A percentile compares a stretch with the other conserved stretches of the same genome.
Conservation (phyloP, 2,329 filamentous ascomycete genomes). For the Sporothrix sp. region DNA sequence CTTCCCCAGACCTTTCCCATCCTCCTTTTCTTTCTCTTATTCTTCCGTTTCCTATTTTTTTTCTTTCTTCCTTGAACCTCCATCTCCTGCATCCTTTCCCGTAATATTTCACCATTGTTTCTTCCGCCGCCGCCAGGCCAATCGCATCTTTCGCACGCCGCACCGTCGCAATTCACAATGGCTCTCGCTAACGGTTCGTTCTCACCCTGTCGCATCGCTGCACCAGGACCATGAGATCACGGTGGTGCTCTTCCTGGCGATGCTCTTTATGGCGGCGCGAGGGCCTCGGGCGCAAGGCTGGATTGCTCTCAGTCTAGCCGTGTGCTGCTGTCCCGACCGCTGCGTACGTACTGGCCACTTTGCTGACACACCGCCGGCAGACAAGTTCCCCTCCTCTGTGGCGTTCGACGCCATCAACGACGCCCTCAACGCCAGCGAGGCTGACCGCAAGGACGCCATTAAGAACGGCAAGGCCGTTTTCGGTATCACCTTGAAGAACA, state of each 20-base stretch:
- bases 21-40: background rate
- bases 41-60: background rate
- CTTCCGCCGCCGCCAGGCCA: background rate
- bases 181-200: conserved; percentile 10
- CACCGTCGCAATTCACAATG: conserved; percentile 9
- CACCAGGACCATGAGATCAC: too few relatives aligned
- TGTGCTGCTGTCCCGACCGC: too few relatives aligned
- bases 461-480: conserved; percentile 83
- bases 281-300: too few relatives aligned
- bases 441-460: conserved; percentile 72
- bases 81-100: background rate
- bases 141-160: background rate
- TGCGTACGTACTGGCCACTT: too few relatives aligned
- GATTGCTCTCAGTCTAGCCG: too few relatives aligned
- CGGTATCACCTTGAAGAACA: conserved; percentile 87
- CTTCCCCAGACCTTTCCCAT: conserved; percentile 8
- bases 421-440: conserved; percentile 57
- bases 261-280: too few relatives aligned
- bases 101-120: background rate
- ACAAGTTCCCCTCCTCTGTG: conserved; percentile 77
- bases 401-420: conserved; percentile 84
- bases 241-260: too few relatives aligned
- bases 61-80: background rate
- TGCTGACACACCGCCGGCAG: conserved; percentile 30
- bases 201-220: background rate